Evolutionary conservation across 306 rosid species (phyloP).

Genomic region (Oemleria cerasiformis): DNA sequence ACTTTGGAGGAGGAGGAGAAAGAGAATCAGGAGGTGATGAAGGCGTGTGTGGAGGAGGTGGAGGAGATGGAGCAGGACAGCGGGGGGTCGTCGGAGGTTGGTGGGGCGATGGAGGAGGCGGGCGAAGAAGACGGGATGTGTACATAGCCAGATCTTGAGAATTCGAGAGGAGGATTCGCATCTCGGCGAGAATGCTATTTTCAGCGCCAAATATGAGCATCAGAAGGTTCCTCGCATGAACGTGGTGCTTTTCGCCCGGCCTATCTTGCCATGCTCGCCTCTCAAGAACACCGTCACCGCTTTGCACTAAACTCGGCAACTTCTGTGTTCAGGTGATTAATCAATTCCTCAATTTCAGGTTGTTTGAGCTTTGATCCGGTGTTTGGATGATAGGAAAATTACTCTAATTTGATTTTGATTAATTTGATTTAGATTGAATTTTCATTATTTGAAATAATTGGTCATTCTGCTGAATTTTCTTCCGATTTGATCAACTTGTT

Average conservation of each 20-base stretch:
- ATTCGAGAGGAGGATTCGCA: conserved; percentile 53
- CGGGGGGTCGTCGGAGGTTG: conserved; percentile 42
- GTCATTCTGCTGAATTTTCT: neutral
- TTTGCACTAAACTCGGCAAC: conserved; percentile 8
- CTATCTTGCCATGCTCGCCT: conserved; percentile 47
- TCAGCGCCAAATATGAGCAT: conserved; percentile 18
- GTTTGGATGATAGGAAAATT: neutral
- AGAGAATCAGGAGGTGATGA: conserved; percentile 7
- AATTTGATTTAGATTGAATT: no score
- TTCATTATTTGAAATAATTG: no score
- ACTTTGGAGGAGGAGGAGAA: neutral
- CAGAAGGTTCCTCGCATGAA: conserved; percentile 9
- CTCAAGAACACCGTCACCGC: conserved; percentile 34
- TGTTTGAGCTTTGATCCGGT: neutral
- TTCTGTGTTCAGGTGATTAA: conserved; percentile 1
- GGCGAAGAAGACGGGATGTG: conserved; percentile 27
- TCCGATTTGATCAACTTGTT: neutral
- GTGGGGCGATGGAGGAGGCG: conserved; percentile 32
- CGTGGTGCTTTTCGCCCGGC: conserved; percentile 31
- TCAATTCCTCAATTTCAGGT: neutral
- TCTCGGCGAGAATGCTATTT: conserved; percentile 38
- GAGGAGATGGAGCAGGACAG: conserved; percentile 37
- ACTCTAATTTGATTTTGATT: no score
- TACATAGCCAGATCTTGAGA: conserved; percentile 45
- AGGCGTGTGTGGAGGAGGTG: conserved; percentile 19